Evolutionary conservation across 176 grass and related monocot genomes (phyloP).

Genomic region (Pontederia crassipes): DNA sequence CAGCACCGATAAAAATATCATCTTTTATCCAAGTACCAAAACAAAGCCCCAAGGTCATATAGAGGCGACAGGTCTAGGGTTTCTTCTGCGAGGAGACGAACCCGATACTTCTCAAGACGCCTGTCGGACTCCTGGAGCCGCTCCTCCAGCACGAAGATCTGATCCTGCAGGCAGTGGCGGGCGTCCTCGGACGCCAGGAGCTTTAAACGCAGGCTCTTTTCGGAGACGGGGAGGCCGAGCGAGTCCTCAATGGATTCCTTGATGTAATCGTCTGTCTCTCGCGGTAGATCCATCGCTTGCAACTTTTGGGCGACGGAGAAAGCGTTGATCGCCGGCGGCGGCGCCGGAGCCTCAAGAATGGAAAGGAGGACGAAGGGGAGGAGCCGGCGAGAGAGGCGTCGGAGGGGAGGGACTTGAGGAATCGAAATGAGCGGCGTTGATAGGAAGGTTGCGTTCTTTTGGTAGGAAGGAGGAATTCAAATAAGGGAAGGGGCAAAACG

Average conservation of each 20-base stretch:
- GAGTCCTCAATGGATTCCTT: conserved; percentile 61
- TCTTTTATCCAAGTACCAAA: neutral
- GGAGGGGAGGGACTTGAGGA: too few species aligned
- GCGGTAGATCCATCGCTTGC: conserved; percentile 29
- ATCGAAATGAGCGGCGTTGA: too few species aligned
- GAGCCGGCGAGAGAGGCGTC: too few species aligned
- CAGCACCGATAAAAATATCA: neutral
- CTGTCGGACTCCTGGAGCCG: conserved; percentile 40
- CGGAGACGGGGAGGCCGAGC: conserved; percentile 64
- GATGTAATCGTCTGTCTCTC: conserved; percentile 48
- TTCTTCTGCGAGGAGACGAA: neutral
- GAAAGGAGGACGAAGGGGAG: too few species aligned
- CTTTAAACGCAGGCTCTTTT: conserved; percentile 54
- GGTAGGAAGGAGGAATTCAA: too few species aligned
- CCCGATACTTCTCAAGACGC: conserved; percentile 40
- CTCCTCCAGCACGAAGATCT: conserved; percentile 69
- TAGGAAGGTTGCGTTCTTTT: too few species aligned
- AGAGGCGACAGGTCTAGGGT: neutral
- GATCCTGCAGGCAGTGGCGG: conserved; percentile 65
- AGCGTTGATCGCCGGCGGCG: too few species aligned
- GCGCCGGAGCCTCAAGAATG: too few species aligned
- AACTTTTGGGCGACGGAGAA: too few species aligned
- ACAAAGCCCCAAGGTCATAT: neutral
- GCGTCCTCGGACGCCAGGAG: conserved; percentile 63
- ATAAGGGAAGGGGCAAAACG: too few species aligned